Conservation (phyloP, 164 flowering plant species). For the Vitis labrusca region DNA sequence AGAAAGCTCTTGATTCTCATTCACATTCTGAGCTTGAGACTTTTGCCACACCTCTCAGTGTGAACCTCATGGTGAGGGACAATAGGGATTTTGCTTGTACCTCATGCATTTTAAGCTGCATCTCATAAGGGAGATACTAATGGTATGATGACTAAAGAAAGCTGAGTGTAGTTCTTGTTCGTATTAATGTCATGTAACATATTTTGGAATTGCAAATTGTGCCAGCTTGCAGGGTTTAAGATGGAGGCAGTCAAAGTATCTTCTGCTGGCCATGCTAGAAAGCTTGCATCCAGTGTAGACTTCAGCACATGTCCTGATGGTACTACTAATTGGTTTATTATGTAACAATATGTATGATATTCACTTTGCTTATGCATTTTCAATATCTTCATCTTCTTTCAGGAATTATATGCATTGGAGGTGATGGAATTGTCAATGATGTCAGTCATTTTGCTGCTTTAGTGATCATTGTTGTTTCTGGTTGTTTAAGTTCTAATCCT, state of each 20-base stretch:
- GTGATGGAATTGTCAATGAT: constrained; percentile 99
- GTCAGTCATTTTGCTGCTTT: constrained; percentile 39
- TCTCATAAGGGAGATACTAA: neutral
- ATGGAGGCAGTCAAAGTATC: constrained; percentile 85
- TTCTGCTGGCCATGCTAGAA: constrained; percentile 93
- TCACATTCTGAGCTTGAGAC: no score
- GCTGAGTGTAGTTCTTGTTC: no score
- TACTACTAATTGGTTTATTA: constrained; percentile 26
- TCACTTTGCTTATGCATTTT: neutral
- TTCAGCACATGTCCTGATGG: constrained; percentile 97
- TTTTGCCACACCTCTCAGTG: neutral
- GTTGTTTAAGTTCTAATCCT: neutral
- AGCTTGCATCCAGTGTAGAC: constrained; percentile 82
- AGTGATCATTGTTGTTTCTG: neutral
- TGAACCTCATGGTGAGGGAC: neutral
- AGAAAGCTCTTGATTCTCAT: neutral
- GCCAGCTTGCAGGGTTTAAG: constrained; percentile 97
- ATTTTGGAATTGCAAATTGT: constrained; percentile 11
- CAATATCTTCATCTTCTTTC: constrained; percentile 12
- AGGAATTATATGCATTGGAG: constrained; percentile 99
- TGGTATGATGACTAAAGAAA: no score
- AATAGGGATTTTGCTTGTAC: neutral
- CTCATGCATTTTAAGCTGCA: no score
- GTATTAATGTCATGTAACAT: no score
- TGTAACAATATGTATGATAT: neutral